Percentiles rank a stretch among this genome's conserved stretches.
Conservation (phyloP, 2,329 filamentous ascomycete species). For the Paecilomyces variotii region DNA sequence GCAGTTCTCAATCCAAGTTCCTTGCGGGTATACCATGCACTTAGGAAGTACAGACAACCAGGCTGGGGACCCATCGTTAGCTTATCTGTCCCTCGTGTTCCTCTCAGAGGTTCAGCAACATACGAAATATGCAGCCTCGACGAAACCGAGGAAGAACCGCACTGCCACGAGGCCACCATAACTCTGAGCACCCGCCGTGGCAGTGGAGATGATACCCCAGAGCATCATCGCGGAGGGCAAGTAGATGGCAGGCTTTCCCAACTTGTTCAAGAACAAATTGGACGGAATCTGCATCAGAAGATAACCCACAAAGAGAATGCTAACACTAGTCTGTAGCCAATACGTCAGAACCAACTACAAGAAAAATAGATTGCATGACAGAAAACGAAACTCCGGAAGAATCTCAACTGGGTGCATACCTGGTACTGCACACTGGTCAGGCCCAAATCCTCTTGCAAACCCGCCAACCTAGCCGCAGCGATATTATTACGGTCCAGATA, state of each 20-base stretch:
- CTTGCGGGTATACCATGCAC: conserved; percentile 58
- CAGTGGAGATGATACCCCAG: conserved; percentile 55
- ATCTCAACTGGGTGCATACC: neutral
- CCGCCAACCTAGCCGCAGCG: conserved; percentile 42
- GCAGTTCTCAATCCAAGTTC: conserved; percentile 44
- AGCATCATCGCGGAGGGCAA: conserved; percentile 48
- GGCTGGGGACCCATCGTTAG: neutral
- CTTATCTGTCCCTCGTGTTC: neutral
- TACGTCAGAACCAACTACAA: neutral
- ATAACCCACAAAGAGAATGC: conserved; percentile 51
- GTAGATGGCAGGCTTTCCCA: conserved; percentile 44
- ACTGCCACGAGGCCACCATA: conserved; percentile 42
- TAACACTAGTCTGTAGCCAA: conserved; percentile 29
- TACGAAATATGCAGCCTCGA: conserved; percentile 33
- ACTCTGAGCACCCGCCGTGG: conserved; percentile 31
- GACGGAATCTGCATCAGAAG: conserved; percentile 55
- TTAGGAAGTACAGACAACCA: conserved; percentile 32
- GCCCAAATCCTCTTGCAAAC: conserved; percentile 41
- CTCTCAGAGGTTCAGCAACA: conserved; percentile 17
- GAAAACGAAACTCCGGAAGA: neutral
- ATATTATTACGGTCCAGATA: conserved; percentile 59
- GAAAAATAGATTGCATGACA: neutral
- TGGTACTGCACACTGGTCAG: conserved; percentile 34
- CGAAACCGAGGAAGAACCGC: conserved; percentile 39
- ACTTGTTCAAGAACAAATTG: conserved; percentile 44